These are phyloP conservation scores for Aphanomyces euteiches DNA, from an alignment of 352 stramenopile species.

Conservation along the genomic window DNA sequence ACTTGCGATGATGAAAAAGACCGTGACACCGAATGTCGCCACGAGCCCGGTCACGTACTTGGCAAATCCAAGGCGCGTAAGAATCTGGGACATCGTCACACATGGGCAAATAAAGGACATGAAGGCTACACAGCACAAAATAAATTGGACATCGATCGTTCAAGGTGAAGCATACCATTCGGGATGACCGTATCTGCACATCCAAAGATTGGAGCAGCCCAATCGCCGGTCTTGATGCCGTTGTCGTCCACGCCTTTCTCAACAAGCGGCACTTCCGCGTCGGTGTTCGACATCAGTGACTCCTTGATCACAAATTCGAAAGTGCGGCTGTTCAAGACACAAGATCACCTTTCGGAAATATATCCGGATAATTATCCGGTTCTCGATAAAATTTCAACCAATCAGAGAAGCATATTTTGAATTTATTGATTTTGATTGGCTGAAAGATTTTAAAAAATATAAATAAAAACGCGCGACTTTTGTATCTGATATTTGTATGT, in stretches of 20 bases:
- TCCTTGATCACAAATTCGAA: not conserved
- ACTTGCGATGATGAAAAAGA: not conserved
- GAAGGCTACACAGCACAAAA: not conserved
- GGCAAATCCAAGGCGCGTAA: conserved; percentile 8
- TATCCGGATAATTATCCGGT: conserved; percentile 1
- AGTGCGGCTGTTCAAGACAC: not conserved
- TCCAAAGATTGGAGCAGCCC: conserved; percentile 68
- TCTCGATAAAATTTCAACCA: conserved; percentile 4
- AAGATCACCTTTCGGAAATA: not conserved
- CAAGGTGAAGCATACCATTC: conserved; percentile 41
- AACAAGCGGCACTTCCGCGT: not conserved
- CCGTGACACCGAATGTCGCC: not conserved
- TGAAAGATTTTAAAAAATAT: conserved; percentile 8
- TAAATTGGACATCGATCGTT: not conserved
- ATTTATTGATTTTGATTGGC: conserved; percentile 3
- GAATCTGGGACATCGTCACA: conserved; percentile 16
- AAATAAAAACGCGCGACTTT: conserved; percentile 14
- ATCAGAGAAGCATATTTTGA: conserved; percentile 9
- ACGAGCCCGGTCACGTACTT: not conserved
- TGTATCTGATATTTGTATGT: conserved; percentile 1
- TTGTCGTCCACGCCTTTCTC: conserved; percentile 60
- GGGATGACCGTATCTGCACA: conserved; percentile 65
- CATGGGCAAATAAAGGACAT: conserved; percentile 21
- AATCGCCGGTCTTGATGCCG: conserved; percentile 61
- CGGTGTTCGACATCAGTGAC: not conserved